A percentile compares a stretch with the other conserved stretches of the same genome.
phyloP scores from a whole-genome alignment of 2,329 filamentous ascomycete genomes.

The Fusarium sp. region DNA sequence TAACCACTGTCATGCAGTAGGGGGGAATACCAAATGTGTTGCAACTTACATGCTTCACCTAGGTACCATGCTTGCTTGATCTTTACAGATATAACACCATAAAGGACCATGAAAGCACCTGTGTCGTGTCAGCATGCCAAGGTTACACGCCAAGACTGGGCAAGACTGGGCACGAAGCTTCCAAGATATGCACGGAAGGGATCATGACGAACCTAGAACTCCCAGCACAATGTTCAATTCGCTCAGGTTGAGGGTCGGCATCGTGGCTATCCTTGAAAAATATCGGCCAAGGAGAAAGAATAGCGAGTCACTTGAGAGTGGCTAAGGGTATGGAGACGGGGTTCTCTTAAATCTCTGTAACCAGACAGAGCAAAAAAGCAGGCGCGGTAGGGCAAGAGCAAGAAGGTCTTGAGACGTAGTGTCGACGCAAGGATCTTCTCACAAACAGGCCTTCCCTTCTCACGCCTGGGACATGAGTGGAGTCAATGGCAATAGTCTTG shows the following conservation, averaged over 20 bases:
- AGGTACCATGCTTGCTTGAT: constrained; percentile 65
- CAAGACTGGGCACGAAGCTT: not conserved
- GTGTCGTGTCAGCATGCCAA: constrained; percentile 1
- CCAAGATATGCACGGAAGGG: not conserved
- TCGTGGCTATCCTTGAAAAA: not conserved
- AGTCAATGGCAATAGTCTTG: not conserved
- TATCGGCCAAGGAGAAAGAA: not conserved
- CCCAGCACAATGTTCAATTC: constrained; percentile 63
- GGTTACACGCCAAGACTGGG: not conserved
- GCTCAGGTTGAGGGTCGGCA: constrained; percentile 55
- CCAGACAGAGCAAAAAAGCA: not conserved
- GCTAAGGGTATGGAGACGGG: not conserved
- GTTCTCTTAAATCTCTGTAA: not conserved
- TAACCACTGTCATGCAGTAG: not conserved
- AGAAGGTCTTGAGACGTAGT: not conserved
- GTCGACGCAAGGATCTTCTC: not conserved
- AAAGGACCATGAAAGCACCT: constrained; percentile 61
- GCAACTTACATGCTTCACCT: constrained; percentile 62
- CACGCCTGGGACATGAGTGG: not conserved
- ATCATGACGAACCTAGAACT: constrained; percentile 53
- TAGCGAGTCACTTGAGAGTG: not conserved
- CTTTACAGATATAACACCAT: constrained; percentile 62
- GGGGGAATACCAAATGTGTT: not conserved
- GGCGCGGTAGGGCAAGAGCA: not conserved
- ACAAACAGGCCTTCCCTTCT: not conserved